A percentile compares a stretch with the other conserved stretches of the same genome.
phyloP scores from a whole-genome alignment of 176 grass and related monocot genomes.

The Hyparrhenia diplandra region DNA sequence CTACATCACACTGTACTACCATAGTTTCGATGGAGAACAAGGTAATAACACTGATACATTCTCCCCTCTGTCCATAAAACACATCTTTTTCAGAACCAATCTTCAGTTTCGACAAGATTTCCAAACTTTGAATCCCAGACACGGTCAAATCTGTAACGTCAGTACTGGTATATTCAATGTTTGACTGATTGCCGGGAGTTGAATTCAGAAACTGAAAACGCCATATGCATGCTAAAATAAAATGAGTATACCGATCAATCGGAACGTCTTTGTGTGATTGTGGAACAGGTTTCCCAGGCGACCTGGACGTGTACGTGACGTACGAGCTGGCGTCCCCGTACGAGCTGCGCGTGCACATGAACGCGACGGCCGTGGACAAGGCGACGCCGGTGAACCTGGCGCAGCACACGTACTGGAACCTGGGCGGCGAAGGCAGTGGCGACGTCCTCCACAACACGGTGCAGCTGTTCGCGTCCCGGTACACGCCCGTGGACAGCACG shows the following conservation, averaged over 20 bases:
- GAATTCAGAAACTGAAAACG: not conserved
- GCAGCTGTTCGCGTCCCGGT: slow-evolving; percentile 65
- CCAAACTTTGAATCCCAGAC: not conserved
- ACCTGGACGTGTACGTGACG: slow-evolving; percentile 81
- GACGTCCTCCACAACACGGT: slow-evolving; percentile 59
- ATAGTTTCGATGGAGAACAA: slow-evolving; percentile 89
- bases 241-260: not conserved
- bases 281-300: slow-evolving; percentile 73
- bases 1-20: slow-evolving; percentile 81
- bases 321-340: slow-evolving; percentile 61
- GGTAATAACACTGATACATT: slow-evolving; percentile 45
- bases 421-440: slow-evolving; percentile 57
- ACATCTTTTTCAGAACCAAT: not conserved
- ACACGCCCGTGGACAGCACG: slow-evolving; percentile 50
- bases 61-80: not conserved
- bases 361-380: slow-evolving; percentile 55
- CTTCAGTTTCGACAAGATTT: not conserved
- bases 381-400: slow-evolving; percentile 84
- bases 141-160: not conserved
- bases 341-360: slow-evolving; percentile 66
- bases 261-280: not conserved
- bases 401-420: slow-evolving; percentile 92
- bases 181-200: not conserved
- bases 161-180: not conserved
- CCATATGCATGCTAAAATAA: no score